Evolutionary conservation across 1,284 basidiomycete species (phyloP).

Genomic region (Cutaneotrichosporon arboriforme): DNA sequence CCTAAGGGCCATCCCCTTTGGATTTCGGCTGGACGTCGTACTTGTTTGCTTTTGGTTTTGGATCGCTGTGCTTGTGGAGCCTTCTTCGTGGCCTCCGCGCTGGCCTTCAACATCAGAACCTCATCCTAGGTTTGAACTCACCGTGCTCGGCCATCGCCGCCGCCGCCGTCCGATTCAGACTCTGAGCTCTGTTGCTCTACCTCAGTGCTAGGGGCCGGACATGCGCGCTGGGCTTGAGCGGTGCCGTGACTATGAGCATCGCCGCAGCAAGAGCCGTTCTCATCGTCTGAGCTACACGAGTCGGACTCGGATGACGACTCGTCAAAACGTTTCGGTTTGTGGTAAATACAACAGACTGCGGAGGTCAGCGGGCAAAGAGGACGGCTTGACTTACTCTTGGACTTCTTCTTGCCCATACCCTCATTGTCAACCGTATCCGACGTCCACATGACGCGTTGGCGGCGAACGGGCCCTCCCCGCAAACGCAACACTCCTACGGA

Average conservation of each 20-base stretch:
- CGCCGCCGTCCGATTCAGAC: constrained; percentile 17
- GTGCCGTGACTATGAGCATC: neutral
- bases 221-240: no score
- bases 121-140: neutral
- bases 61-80: constrained; percentile 4
- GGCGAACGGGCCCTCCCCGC: constrained; percentile 37
- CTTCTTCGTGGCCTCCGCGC: constrained; percentile 7
- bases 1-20: neutral
- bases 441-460: constrained; percentile 46
- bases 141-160: constrained; percentile 15
- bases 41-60: constrained; percentile 17
- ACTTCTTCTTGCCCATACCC: constrained; percentile 50
- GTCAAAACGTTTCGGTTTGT: constrained; percentile 49
- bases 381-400: constrained; percentile 46
- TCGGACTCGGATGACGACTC: constrained; percentile 49
- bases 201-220: neutral
- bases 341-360: constrained; percentile 52
- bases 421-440: constrained; percentile 51
- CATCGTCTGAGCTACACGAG: constrained; percentile 29
- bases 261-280: constrained; percentile 7
- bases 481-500: constrained; percentile 39
- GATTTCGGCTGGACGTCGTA: constrained; percentile 14
- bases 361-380: neutral
- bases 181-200: constrained; percentile 14
- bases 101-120: constrained; percentile 1